Evolutionary conservation across 2,329 filamentous ascomycete genomes (phyloP).

Genomic region (Diatrype stigma): DNA sequence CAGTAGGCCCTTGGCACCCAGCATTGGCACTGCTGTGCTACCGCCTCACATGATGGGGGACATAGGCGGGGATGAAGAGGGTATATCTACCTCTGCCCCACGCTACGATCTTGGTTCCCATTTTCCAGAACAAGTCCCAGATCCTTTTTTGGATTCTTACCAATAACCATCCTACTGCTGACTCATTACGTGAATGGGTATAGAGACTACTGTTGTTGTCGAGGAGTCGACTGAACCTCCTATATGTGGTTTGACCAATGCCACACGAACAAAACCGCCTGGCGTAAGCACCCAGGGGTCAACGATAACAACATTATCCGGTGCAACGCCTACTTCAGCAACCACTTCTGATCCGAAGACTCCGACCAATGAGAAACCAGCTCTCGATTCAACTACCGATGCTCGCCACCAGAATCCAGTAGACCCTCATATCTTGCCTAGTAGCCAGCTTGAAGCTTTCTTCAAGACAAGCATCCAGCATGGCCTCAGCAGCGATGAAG

Average conservation of each 20-base stretch:
- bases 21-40: constrained; percentile 1
- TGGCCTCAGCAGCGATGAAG: constrained; percentile 62
- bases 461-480: constrained; percentile 43
- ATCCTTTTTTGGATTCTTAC: constrained; percentile 8
- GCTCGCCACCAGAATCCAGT: constrained; percentile 4
- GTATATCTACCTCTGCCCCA: constrained; percentile 1
- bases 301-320: constrained; percentile 1
- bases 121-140: background rate
- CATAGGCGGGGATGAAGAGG: background rate
- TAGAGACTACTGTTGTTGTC: constrained; percentile 26
- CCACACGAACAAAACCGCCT: constrained; percentile 14
- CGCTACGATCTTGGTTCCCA: background rate
- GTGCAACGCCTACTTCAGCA: background rate
- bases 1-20: background rate
- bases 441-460: constrained; percentile 25
- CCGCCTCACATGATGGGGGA: constrained; percentile 2
- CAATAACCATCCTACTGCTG: background rate
- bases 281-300: constrained; percentile 10
- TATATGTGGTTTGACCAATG: constrained; percentile 26
- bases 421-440: constrained; percentile 26
- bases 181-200: constrained; percentile 28
- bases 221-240: constrained; percentile 32
- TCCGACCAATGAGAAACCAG: constrained; percentile 6
- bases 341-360: constrained; percentile 2
- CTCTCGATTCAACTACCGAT: constrained; percentile 4